Evolutionary conservation across 2,329 filamentous ascomycete genomes (phyloP).

Genomic region (Chaetomium sp.): DNA sequence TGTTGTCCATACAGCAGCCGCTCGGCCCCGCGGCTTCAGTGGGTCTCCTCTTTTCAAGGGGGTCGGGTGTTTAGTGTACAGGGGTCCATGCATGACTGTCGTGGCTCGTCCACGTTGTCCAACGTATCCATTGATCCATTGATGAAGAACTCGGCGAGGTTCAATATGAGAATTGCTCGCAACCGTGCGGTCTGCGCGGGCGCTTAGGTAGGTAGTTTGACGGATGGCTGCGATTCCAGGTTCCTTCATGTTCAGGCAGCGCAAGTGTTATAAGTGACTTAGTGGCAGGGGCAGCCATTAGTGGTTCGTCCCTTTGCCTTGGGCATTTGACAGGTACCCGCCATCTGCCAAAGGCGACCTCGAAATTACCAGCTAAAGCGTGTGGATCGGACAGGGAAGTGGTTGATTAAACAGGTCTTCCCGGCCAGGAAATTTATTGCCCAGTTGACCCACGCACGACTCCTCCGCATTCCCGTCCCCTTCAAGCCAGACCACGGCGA

Average conservation of each 20-base stretch:
- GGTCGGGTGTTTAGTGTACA: not conserved
- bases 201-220: too few relatives aligned
- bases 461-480: constrained; percentile 23
- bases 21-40: constrained; percentile 4
- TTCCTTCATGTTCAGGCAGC: not conserved
- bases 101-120: constrained; percentile 22
- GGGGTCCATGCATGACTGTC: constrained; percentile 19
- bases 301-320: constrained; percentile 8
- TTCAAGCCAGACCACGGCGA: constrained; percentile 27
- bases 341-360: constrained; percentile 32
- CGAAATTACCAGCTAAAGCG: constrained; percentile 30
- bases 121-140: not conserved
- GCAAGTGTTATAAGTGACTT: constrained; percentile 27
- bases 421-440: constrained; percentile 30
- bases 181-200: not conserved
- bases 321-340: constrained; percentile 28
- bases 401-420: constrained; percentile 33
- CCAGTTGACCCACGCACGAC: constrained; percentile 25
- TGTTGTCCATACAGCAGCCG: constrained; percentile 18
- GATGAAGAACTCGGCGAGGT: not conserved
- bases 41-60: constrained; percentile 5
- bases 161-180: not conserved
- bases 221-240: not conserved
- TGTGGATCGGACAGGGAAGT: constrained; percentile 33
- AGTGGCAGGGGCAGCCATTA: constrained; percentile 3